These are phyloP conservation scores for Auxenochlorella pyrenoidosa DNA, from an alignment of 139 green algal species.

Conservation along the genomic window DNA sequence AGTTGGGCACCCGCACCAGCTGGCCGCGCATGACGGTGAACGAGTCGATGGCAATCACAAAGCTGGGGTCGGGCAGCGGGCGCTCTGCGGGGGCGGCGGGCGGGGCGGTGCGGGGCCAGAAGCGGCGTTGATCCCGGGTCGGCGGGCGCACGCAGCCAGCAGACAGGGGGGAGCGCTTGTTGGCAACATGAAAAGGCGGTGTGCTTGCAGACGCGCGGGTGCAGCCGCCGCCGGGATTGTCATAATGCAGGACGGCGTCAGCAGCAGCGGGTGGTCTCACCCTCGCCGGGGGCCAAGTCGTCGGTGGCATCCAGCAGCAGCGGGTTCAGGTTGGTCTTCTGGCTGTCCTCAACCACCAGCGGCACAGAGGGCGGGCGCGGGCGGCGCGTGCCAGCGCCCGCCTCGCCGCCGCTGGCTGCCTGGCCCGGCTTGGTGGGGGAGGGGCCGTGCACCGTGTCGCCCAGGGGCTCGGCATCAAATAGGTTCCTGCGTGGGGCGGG, in stretches of 20 bases:
- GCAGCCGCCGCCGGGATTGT: too few species aligned
- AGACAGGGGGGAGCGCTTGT: too few species aligned
- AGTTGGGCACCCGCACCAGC: slow-evolving; percentile 40
- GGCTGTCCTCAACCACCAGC: not conserved
- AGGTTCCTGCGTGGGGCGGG: not conserved
- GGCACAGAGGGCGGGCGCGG: not conserved
- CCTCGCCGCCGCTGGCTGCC: not conserved
- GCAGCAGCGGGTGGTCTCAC: too few species aligned
- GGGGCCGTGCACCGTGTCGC: too few species aligned
- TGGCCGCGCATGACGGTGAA: slow-evolving; percentile 25
- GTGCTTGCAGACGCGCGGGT: too few species aligned
- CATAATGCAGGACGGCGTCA: too few species aligned
- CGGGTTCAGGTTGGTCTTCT: slow-evolving; percentile 15
- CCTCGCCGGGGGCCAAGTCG: not conserved
- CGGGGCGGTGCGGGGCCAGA: not conserved
- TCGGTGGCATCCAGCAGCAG: slow-evolving; percentile 9
- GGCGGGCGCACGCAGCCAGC: too few species aligned
- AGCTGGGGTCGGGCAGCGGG: not conserved
- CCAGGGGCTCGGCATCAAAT: not conserved
- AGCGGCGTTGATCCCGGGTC: too few species aligned
- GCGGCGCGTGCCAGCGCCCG: not conserved
- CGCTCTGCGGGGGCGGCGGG: not conserved
- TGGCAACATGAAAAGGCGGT: too few species aligned
- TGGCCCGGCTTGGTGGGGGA: too few species aligned
- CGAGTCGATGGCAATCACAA: slow-evolving; percentile 26